Evolutionary conservation across 345 rosid species (phyloP).

Genomic region (Adansonia digitata): DNA sequence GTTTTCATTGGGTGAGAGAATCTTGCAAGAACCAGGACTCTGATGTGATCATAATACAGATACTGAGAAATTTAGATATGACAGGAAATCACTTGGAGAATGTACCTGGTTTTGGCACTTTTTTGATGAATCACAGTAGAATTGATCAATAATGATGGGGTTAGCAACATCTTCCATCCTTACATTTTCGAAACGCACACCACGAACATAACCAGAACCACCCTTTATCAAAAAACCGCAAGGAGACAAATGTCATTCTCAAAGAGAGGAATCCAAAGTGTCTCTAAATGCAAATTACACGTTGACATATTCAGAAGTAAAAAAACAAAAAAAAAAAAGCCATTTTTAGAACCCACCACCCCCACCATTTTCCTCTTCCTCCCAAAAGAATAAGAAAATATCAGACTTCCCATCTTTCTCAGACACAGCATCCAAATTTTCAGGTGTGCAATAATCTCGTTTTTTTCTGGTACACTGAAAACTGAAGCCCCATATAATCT

Average conservation of each 20-base stretch:
- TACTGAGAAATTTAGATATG: neutral
- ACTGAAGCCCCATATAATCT: neutral
- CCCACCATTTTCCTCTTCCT: neutral
- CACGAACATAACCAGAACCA: slow-evolving; percentile 87
- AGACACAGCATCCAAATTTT: neutral
- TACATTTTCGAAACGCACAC: slow-evolving; percentile 73
- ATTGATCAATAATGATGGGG: slow-evolving; percentile 91
- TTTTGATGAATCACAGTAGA: slow-evolving; percentile 91
- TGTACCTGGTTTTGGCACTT: slow-evolving; percentile 78
- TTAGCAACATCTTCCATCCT: slow-evolving; percentile 74
- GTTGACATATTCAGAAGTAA: neutral
- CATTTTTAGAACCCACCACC: neutral
- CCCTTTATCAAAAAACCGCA: slow-evolving; percentile 43
- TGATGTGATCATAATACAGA: neutral
- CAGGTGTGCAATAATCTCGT: neutral
- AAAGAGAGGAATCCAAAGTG: neutral
- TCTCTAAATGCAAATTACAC: neutral
- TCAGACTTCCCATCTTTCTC: neutral
- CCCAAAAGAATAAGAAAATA: neutral
- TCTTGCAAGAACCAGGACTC: neutral
- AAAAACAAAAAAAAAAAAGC: neutral
- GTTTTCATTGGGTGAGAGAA: slow-evolving; percentile 5
- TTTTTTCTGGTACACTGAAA: neutral
- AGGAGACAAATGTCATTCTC: slow-evolving; percentile 2
- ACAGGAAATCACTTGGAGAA: neutral